phyloP scores from a whole-genome alignment of 1,284 basidiomycete genomes.

The Ceratobasidium sp. region DNA sequence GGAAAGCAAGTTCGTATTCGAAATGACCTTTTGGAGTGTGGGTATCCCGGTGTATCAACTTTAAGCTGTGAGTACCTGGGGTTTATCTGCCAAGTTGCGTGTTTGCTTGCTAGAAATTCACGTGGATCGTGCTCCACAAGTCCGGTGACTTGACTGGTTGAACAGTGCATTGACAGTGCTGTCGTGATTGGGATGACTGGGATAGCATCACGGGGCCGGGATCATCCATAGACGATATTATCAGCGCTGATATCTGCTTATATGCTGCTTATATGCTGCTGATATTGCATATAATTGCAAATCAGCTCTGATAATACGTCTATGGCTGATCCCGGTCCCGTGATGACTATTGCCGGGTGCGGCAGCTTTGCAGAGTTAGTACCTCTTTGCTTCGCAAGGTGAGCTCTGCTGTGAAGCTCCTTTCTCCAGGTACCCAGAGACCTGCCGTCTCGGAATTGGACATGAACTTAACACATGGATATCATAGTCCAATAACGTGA shows the following conservation, averaged over 20 bases:
- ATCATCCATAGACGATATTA: too few species aligned
- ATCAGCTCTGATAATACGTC: too few species aligned
- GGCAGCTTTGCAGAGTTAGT: neutral
- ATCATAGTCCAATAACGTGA: slow-evolving; percentile 12
- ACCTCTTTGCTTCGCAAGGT: slow-evolving; percentile 20
- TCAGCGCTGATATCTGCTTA: too few species aligned
- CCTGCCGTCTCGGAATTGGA: neutral
- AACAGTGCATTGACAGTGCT: neutral
- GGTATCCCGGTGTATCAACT: too few species aligned
- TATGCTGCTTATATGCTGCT: too few species aligned
- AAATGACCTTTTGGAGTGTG: too few species aligned
- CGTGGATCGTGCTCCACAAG: neutral
- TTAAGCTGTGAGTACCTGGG: too few species aligned
- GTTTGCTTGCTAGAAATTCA: neutral
- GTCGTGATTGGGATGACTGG: slow-evolving; percentile 4
- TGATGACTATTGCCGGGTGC: neutral
- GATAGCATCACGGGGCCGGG: neutral
- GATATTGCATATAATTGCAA: too few species aligned
- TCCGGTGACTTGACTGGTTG: neutral
- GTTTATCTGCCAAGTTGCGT: too few species aligned
- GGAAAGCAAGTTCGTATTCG: too few species aligned
- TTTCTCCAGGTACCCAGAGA: slow-evolving; percentile 1
- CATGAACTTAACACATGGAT: slow-evolving; percentile 24
- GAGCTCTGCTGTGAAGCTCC: neutral
- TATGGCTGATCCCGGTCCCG: too few species aligned